Base-by-base conservation (phyloP, 2,329 filamentous ascomycete genomes). In the Cladophialophora carrionii region DNA sequence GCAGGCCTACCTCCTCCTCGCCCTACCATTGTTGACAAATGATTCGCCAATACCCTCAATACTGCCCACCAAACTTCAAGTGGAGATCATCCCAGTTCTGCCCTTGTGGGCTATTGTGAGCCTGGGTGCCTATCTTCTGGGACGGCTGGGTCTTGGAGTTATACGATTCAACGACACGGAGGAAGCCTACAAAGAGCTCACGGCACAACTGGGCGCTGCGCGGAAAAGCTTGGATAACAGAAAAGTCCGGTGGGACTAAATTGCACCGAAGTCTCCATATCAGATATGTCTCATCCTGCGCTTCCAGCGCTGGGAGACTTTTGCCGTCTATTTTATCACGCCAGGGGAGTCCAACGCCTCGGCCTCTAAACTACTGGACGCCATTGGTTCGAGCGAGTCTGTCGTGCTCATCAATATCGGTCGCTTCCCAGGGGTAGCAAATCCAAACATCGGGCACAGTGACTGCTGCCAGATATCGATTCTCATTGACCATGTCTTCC, bases 401-500 rank as follows among this genome's bases (percentile, higher is more conserved):
- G 79, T 98, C 94, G 77, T 97, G 94, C 84, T 93, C 91, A 31
- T 96, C 92, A 75, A 98, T 97, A 76, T 97, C 91, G 37, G 83
- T 86, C 62, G 95, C 95, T 82, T 98, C 95, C 95, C 95, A 99
- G 17, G 95, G 95, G 80, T 99, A 99, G 84, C 92, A 96, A 77
- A 98, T 98, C 95, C 95, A 99, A 71, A 92, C 89, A 79, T 99
- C 94, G n/a, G 85, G 86, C 34, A 96, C 90, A 5, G 94, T 98
- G 75, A 89, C 83, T 24, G 95, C 92, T 24, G 95, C 95, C 71
- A 90, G 79, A 80, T 99, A 99, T 73, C 89, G 84, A 62, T 87
- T 80, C 48, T 84, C 80, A 70, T 70, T 68, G 53, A 94, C 83
- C 85, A 98, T 92, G 43, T 92, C 88, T 22, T 86, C 74, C 10